phyloP scores from a whole-genome alignment of 1,284 basidiomycete genomes.

The Tilletia indica region DNA sequence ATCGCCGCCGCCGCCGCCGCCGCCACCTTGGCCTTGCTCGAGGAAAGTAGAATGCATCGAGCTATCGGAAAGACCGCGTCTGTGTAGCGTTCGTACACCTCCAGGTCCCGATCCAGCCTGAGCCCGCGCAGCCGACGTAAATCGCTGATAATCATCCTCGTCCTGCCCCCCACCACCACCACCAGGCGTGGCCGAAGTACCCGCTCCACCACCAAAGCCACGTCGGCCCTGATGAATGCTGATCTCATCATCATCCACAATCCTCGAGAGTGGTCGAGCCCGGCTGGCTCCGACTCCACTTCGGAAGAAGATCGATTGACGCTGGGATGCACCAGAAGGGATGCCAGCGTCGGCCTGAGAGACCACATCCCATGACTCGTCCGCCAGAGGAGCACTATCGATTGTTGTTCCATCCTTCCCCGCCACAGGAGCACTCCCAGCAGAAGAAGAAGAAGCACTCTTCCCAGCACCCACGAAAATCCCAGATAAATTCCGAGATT shows the following conservation, averaged over 20 bases:
- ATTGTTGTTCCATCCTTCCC: too few relatives aligned
- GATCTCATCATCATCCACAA: slow-evolving; percentile 49
- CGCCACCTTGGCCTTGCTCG: slow-evolving; percentile 30
- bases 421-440: background rate
- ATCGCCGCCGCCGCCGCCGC: background rate
- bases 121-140: background rate
- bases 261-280: slow-evolving; percentile 29
- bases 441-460: background rate
- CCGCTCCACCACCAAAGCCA: slow-evolving; percentile 5
- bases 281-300: slow-evolving; percentile 1
- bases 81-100: slow-evolving; percentile 32
- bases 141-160: slow-evolving; percentile 24
- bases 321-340: background rate
- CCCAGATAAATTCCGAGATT: slow-evolving; percentile 38
- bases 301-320: slow-evolving; percentile 12
- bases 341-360: background rate
- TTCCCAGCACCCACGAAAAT: slow-evolving; percentile 36
- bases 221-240: slow-evolving; percentile 35
- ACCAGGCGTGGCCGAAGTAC: background rate
- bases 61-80: slow-evolving; percentile 49
- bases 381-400: background rate
- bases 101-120: background rate
- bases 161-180: slow-evolving; percentile 16
- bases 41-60: slow-evolving; percentile 49
- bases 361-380: background rate